Conservation (phyloP, 139 green algal species). For the Tetradesmus lagerheimii region DNA sequence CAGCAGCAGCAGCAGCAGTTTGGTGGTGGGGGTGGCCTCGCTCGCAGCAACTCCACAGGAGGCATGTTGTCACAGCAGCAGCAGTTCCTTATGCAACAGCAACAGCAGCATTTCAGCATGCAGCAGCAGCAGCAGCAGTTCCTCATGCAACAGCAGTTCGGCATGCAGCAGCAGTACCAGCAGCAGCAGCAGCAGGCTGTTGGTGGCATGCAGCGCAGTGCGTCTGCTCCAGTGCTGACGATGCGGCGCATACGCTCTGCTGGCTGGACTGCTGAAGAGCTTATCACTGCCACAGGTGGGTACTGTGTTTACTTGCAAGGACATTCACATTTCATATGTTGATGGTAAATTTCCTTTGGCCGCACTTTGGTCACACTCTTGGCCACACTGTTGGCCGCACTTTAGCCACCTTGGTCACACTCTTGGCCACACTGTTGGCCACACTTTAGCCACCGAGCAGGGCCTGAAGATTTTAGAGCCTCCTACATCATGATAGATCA, state of each 20-base stretch:
- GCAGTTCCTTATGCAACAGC: background rate
- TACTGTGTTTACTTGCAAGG: no score
- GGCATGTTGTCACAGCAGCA: background rate
- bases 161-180: conserved; percentile 1
- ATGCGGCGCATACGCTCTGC: conserved; percentile 6
- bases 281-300: conserved; percentile 26
- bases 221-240: conserved; percentile 11
- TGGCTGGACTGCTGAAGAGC: conserved; percentile 21
- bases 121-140: background rate
- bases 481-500: no score
- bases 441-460: no score
- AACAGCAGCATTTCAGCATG: background rate
- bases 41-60: background rate
- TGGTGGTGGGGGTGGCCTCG: background rate
- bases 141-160: background rate
- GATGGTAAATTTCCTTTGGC: no score
- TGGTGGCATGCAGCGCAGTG: background rate
- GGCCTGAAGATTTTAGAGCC: no score
- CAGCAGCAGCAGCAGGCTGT: background rate
- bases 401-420: no score
- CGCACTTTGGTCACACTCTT: no score
- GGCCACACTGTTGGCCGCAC: no score
- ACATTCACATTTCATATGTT: no score
- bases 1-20: conserved; percentile 10
- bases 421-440: no score